Percentiles rank a stretch among this genome's conserved stretches.
phyloP scores from a whole-genome alignment of 139 green algal species.

The Chara braunii region DNA sequence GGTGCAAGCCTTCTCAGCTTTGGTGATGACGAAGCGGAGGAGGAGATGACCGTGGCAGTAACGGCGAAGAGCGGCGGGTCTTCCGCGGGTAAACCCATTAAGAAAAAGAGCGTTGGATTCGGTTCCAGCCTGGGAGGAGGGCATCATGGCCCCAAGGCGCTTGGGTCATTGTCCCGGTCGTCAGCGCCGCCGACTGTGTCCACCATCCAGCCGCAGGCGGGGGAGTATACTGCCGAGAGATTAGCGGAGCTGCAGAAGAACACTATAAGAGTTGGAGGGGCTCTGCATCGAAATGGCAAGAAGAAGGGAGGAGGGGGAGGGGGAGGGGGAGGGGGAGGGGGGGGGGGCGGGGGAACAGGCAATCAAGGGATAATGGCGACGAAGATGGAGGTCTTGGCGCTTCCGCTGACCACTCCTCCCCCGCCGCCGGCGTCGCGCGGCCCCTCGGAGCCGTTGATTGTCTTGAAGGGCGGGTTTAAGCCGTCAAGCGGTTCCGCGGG shows the following conservation, averaged over 20 bases:
- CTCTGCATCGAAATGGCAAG: neutral
- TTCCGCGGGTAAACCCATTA: neutral
- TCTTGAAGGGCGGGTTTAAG: conserved; percentile 28
- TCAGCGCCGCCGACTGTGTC: neutral
- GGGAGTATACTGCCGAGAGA: conserved; percentile 36
- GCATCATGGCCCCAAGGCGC: neutral
- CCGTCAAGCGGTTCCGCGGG: neutral
- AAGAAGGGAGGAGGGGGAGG: neutral
- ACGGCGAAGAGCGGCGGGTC: conserved; percentile 1
- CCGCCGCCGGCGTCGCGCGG: neutral
- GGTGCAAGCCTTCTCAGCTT: conserved; percentile 29
- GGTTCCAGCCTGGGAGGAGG: conserved; percentile 9
- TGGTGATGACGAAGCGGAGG: conserved; percentile 19
- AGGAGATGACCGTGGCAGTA: neutral
- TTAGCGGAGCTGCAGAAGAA: conserved; percentile 32
- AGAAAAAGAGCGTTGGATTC: neutral
- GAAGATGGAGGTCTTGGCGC: too few species aligned
- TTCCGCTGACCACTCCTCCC: too few species aligned
- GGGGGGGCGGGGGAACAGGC: too few species aligned
- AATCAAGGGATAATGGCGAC: too few species aligned
- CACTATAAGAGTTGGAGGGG: neutral
- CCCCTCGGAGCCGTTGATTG: conserved; percentile 18
- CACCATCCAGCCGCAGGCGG: neutral
- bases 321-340: neutral
- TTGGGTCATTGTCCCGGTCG: neutral